phyloP scores from a whole-genome alignment of 805 yeast genomes.

The Lipomyces mesembrius region DNA sequence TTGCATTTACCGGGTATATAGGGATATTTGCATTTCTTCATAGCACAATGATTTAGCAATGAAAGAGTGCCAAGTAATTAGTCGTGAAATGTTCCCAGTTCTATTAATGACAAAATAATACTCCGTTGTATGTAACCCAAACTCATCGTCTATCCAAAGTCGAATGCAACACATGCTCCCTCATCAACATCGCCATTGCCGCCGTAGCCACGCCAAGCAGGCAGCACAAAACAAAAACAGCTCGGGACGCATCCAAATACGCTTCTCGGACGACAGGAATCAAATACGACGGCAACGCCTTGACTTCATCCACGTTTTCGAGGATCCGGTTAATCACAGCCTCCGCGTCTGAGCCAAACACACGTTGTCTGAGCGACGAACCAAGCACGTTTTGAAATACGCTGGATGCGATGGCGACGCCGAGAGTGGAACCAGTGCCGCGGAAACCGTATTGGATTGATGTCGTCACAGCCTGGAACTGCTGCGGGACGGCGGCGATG shows the following conservation, averaged over 20 bases:
- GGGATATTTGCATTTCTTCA: neutral
- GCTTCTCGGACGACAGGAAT: conserved; percentile 25
- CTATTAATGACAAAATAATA: neutral
- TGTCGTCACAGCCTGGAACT: conserved; percentile 72
- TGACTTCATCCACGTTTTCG: conserved; percentile 24
- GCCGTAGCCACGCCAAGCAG: conserved; percentile 24
- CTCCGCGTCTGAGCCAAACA: conserved; percentile 33
- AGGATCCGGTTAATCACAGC: conserved; percentile 23
- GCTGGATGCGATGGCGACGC: conserved; percentile 63
- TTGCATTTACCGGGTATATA: neutral
- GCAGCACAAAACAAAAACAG: conserved; percentile 29
- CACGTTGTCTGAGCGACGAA: conserved; percentile 32
- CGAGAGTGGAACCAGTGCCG: conserved; percentile 71
- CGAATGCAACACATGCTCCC: conserved; percentile 34
- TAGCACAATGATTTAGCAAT: too few relatives aligned
- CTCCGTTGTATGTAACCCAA: neutral
- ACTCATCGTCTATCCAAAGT: conserved; percentile 23
- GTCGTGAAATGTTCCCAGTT: neutral
- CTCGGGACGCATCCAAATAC: conserved; percentile 34
- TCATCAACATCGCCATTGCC: conserved; percentile 28
- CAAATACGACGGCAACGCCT: conserved; percentile 21
- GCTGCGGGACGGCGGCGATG: conserved; percentile 63
- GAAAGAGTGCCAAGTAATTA: too few relatives aligned
- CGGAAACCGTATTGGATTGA: conserved; percentile 77
- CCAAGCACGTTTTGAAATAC: conserved; percentile 55